Evolutionary conservation across 345 rosid species (phyloP).

Genomic region (Adansonia digitata): DNA sequence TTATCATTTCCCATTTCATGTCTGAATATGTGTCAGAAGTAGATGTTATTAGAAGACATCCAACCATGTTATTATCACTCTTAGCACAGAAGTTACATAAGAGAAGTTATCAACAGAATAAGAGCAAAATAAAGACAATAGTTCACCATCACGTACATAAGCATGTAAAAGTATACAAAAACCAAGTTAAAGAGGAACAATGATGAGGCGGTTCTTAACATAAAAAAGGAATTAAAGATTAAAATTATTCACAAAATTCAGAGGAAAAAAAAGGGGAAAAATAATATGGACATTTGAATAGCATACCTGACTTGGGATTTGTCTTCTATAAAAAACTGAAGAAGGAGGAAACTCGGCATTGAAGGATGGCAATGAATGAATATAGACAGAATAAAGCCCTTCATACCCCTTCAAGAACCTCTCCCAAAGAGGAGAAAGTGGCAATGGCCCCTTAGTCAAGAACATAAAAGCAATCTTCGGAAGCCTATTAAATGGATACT

Average conservation of each 20-base stretch:
- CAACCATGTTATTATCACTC: not conserved
- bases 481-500: slow-evolving; percentile 65
- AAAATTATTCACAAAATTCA: not conserved
- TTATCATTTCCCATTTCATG: not conserved
- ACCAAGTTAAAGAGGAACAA: not conserved
- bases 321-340: slow-evolving; percentile 69
- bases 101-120: not conserved
- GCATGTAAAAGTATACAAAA: not conserved
- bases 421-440: slow-evolving; percentile 89
- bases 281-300: not conserved
- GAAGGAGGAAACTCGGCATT: slow-evolving; percentile 45
- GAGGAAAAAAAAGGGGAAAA: not conserved
- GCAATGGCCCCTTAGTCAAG: slow-evolving; percentile 89
- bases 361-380: slow-evolving; percentile 78
- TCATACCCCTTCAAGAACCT: slow-evolving; percentile 75
- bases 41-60: not conserved
- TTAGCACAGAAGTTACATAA: not conserved
- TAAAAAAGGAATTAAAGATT: not conserved
- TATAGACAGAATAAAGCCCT: slow-evolving; percentile 66
- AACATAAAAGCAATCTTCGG: slow-evolving; percentile 96
- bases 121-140: not conserved
- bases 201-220: not conserved
- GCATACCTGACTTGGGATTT: slow-evolving; percentile 83
- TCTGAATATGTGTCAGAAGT: not conserved
- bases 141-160: not conserved